These are phyloP conservation scores for Neurospora sp. DNA, from an alignment of 495 filamentous ascomycete species.

Conservation along the genomic window DNA sequence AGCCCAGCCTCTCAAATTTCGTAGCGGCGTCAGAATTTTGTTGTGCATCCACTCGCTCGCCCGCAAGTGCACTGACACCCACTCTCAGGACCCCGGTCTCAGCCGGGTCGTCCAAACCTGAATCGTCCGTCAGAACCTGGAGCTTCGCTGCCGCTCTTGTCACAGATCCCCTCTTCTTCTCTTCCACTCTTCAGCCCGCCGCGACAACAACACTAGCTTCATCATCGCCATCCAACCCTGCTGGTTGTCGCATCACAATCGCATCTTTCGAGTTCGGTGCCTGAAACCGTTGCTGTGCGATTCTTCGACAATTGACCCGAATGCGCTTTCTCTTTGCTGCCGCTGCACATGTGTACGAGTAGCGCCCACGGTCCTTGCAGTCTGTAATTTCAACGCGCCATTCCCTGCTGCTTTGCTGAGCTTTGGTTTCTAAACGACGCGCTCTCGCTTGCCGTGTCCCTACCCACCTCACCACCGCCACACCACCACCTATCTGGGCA, in stretches of 20 bases:
- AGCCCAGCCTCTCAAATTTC: slow-evolving; percentile 27
- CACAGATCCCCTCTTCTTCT: slow-evolving; percentile 5
- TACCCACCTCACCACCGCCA: neutral
- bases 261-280: slow-evolving; percentile 1
- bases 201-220: slow-evolving; percentile 1
- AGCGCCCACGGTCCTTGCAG: neutral
- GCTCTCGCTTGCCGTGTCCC: slow-evolving; percentile 28
- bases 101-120: neutral
- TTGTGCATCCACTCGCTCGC: neutral
- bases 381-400: slow-evolving; percentile 11
- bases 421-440: slow-evolving; percentile 20
- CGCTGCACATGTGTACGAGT: slow-evolving; percentile 5
- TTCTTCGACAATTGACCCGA: slow-evolving; percentile 2
- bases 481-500: neutral
- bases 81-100: slow-evolving; percentile 1
- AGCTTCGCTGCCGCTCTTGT: neutral
- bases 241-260: slow-evolving; percentile 14
- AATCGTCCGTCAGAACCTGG: neutral
- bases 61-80: slow-evolving; percentile 4
- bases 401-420: slow-evolving; percentile 7
- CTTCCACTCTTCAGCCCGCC: slow-evolving; percentile 5
- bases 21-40: slow-evolving; percentile 2
- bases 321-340: slow-evolving; percentile 3
- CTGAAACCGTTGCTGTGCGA: neutral
- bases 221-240: slow-evolving; percentile 10